Evolutionary conservation across 2,329 filamentous ascomycete genomes (phyloP).

Genomic region (Sordariomycetes sp.): DNA sequence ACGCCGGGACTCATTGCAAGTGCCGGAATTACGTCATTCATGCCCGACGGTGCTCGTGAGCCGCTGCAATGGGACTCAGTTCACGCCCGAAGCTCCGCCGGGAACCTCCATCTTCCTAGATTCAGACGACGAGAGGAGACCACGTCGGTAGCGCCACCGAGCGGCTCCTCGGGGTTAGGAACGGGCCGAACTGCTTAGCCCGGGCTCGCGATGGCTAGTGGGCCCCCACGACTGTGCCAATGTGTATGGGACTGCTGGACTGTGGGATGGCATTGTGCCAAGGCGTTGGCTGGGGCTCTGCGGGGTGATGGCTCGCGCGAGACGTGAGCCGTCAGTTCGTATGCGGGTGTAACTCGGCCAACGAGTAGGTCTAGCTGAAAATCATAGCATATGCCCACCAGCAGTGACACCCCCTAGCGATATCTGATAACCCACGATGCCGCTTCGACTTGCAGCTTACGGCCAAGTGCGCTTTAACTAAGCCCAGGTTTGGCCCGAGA

Average conservation of each 20-base stretch:
- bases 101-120: neutral
- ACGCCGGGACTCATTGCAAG: neutral
- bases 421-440: too few relatives aligned
- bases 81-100: neutral
- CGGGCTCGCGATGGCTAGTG: neutral
- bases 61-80: neutral
- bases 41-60: neutral
- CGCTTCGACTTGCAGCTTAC: too few relatives aligned
- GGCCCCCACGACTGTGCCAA: neutral
- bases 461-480: too few relatives aligned
- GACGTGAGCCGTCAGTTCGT: too few relatives aligned
- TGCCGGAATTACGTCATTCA: neutral
- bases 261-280: neutral
- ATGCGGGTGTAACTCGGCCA: too few relatives aligned
- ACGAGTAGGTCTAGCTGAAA: too few relatives aligned
- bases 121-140: neutral
- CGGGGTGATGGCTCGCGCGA: neutral
- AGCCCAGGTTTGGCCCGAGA: too few relatives aligned
- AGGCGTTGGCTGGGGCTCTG: neutral
- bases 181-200: neutral
- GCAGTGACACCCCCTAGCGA: too few relatives aligned
- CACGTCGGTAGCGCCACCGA: neutral
- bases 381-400: too few relatives aligned
- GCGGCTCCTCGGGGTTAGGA: neutral
- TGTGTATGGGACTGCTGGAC: neutral